Evolutionary conservation across 2,329 filamentous ascomycete genomes (phyloP).

Genomic region (Pseudogymnoascus pannorum): DNA sequence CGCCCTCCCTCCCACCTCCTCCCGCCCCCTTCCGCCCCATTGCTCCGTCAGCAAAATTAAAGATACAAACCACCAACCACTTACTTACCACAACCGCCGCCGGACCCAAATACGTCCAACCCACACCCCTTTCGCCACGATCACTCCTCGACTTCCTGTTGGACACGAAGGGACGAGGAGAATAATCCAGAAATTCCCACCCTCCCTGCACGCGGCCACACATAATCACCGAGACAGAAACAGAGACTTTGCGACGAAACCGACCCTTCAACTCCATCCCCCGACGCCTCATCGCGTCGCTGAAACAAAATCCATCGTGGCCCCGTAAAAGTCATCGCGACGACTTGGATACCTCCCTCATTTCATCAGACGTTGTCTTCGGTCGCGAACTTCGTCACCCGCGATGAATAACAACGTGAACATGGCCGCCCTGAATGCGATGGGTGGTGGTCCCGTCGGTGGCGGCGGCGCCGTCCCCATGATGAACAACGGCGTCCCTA

Average conservation of each 20-base stretch:
- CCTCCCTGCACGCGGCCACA: not conserved
- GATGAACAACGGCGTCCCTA: constrained; percentile 51
- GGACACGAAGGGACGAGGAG: not conserved
- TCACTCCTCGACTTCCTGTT: constrained; percentile 1
- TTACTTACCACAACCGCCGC: no score
- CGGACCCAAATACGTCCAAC: not conserved
- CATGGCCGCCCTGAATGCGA: constrained; percentile 62
- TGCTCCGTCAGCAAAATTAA: not conserved
- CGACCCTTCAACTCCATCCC: not conserved
- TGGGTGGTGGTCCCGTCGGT: constrained; percentile 58
- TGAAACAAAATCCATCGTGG: not conserved
- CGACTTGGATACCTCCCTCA: not conserved
- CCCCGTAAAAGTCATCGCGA: constrained; percentile 10
- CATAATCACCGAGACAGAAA: not conserved
- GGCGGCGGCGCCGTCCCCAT: constrained; percentile 54
- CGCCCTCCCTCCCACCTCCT: not conserved
- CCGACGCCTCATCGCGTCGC: constrained; percentile 1
- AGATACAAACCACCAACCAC: not conserved
- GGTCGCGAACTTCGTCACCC: constrained; percentile 10
- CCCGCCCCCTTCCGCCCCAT: not conserved
- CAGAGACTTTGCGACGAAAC: not conserved
- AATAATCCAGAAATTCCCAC: not conserved
- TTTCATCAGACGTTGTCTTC: constrained; percentile 7
- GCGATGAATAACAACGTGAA: constrained; percentile 30
- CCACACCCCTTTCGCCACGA: not conserved